A percentile compares a stretch with the other conserved stretches of the same genome.
Evolutionary conservation across 805 yeast genomes (phyloP).

Genomic region (Cyberlindnera euphorbiae): DNA sequence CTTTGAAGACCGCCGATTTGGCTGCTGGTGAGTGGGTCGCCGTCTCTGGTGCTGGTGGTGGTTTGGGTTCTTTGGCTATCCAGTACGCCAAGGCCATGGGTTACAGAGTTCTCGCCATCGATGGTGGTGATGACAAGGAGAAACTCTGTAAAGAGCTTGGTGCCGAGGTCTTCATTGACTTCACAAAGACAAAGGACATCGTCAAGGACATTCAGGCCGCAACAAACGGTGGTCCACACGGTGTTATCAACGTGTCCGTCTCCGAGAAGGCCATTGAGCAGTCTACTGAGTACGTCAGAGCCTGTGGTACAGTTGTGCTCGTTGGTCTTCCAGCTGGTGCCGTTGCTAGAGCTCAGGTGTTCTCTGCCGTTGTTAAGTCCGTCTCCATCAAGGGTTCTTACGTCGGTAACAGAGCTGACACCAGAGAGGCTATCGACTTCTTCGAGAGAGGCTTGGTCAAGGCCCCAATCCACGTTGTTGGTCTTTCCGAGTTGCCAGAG

Average conservation of each 20-base stretch:
- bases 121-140: constrained; percentile 71
- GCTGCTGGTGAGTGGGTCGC: constrained; percentile 69
- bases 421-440: constrained; percentile 67
- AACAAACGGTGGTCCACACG: constrained; percentile 65
- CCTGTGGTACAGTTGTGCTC: constrained; percentile 55
- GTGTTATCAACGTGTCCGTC: constrained; percentile 51
- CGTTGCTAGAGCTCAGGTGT: constrained; percentile 40
- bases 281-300: constrained; percentile 47
- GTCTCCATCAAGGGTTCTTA: constrained; percentile 36
- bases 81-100: constrained; percentile 79
- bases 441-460: constrained; percentile 58
- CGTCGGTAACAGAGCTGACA: constrained; percentile 24
- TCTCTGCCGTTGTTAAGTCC: constrained; percentile 43
- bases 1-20: constrained; percentile 52
- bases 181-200: constrained; percentile 45
- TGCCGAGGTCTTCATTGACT: constrained; percentile 60
- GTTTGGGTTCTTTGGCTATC: constrained; percentile 69
- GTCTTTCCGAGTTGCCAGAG: constrained; percentile 46
- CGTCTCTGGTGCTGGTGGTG: constrained; percentile 78
- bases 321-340: constrained; percentile 59
- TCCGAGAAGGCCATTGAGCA: constrained; percentile 47
- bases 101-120: constrained; percentile 62
- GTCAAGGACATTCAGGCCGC: constrained; percentile 39
- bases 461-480: constrained; percentile 55
- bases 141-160: constrained; percentile 49